Conservation (phyloP, 805 yeast genomes). For the Huiozyma naganishii region DNA sequence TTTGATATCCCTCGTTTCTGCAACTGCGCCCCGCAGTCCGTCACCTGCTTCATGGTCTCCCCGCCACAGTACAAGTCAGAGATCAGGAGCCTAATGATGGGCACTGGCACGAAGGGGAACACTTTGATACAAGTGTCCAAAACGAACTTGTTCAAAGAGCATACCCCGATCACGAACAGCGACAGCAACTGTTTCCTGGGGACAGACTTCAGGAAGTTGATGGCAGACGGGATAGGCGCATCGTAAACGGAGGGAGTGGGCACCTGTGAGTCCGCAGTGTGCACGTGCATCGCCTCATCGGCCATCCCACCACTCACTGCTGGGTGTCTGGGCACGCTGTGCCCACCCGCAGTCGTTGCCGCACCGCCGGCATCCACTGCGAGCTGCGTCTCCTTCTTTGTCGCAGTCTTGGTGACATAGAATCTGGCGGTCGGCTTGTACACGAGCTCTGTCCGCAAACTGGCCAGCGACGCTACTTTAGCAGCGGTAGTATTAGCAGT, state of each 20-base stretch:
- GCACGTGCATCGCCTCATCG: no score
- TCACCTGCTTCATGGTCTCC: constrained; percentile 59
- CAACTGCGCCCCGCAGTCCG: constrained; percentile 56
- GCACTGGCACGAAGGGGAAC: constrained; percentile 69
- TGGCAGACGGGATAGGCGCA: constrained; percentile 12
- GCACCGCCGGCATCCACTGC: neutral
- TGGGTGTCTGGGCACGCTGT: no score
- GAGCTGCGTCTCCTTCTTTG: neutral
- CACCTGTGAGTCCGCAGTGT: neutral
- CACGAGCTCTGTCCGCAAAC: no score
- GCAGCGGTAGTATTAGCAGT: neutral
- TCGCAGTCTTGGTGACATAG: neutral
- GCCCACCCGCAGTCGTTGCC: no score
- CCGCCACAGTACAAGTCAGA: constrained; percentile 90
- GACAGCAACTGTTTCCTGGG: constrained; percentile 48
- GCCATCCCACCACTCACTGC: no score
- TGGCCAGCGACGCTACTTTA: neutral
- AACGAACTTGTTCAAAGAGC: constrained; percentile 54
- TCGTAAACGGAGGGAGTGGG: neutral
- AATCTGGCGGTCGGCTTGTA: neutral
- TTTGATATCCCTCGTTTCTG: constrained; percentile 70
- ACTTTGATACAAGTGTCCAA: constrained; percentile 49
- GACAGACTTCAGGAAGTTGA: constrained; percentile 41
- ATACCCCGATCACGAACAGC: constrained; percentile 56
- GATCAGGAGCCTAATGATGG: constrained; percentile 57